Conservation (phyloP, 2,329 filamentous ascomycete species). For the Trichophaea hybrida region DNA sequence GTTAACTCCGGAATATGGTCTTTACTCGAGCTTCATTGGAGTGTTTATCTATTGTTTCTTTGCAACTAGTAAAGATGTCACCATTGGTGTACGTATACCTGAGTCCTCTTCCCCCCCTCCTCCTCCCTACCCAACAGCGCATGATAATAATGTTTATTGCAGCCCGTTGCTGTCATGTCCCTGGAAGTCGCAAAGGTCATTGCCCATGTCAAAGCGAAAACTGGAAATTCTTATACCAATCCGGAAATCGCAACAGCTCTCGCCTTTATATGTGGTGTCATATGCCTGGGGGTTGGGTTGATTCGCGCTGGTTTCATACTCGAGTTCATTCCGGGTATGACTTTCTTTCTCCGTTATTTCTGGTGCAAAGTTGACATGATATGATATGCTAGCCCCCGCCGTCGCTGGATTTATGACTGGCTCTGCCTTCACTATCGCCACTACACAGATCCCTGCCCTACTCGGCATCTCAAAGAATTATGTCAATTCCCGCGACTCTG, state of each 20-base stretch:
- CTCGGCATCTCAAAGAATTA: slow-evolving; percentile 38
- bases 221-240: slow-evolving; percentile 33
- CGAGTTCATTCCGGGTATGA: slow-evolving; percentile 37
- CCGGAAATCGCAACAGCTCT: slow-evolving; percentile 38
- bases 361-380: neutral
- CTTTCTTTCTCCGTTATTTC: neutral
- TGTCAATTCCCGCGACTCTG: slow-evolving; percentile 35
- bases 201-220: slow-evolving; percentile 30
- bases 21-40: slow-evolving; percentile 34
- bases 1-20: slow-evolving; percentile 38
- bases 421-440: slow-evolving; percentile 39
- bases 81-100: slow-evolving; percentile 21
- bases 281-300: slow-evolving; percentile 39
- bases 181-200: slow-evolving; percentile 40
- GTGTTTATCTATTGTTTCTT: slow-evolving; percentile 33
- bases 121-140: neutral
- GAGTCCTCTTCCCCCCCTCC: neutral
- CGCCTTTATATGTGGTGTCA: slow-evolving; percentile 37
- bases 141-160: neutral
- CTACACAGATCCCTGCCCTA: slow-evolving; percentile 39
- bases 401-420: slow-evolving; percentile 40
- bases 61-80: slow-evolving; percentile 33
- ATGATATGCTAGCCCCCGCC: slow-evolving; percentile 33
- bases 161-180: slow-evolving; percentile 40
- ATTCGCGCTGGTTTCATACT: slow-evolving; percentile 41